Percentiles rank a stretch among this genome's conserved stretches.
phyloP scores from a whole-genome alignment of 805 yeast species.

The Myxozyma sirexii region DNA sequence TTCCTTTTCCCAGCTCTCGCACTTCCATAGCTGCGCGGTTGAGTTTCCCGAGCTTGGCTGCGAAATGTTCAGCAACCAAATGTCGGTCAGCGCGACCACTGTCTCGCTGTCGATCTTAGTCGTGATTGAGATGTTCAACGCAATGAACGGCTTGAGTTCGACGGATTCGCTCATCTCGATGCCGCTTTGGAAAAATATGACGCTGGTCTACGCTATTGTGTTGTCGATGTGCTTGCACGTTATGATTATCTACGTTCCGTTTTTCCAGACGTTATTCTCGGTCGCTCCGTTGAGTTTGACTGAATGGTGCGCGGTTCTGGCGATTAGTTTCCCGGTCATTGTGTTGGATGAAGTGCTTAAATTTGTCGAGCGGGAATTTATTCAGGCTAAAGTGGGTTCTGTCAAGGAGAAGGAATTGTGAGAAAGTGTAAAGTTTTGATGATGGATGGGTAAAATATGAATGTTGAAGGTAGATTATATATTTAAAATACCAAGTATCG shows the following conservation, averaged over 20 bases:
- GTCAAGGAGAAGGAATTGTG: conserved; percentile 12
- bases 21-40: conserved; percentile 44
- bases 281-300: conserved; percentile 42
- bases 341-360: conserved; percentile 46
- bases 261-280: conserved; percentile 42
- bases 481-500: no score
- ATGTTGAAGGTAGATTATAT: not conserved
- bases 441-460: not conserved
- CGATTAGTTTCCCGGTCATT: conserved; percentile 46
- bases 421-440: no score
- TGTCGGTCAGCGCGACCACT: conserved; percentile 44
- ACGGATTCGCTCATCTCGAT: conserved; percentile 46
- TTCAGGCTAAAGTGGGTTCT: conserved; percentile 12
- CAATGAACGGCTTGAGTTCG: conserved; percentile 47
- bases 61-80: conserved; percentile 40
- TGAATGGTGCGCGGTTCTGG: conserved; percentile 46
- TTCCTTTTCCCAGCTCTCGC: conserved; percentile 42
- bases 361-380: conserved; percentile 41
- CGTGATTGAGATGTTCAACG: conserved; percentile 49
- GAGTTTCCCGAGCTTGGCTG: conserved; percentile 41
- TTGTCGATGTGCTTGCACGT: conserved; percentile 45
- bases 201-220: conserved; percentile 45
- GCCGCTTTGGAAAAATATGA: conserved; percentile 47
- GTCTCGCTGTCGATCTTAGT: conserved; percentile 48
- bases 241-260: conserved; percentile 44